Percentiles rank a stretch among this genome's conserved stretches.
These are phyloP conservation scores for Trypethelium eluteriae DNA, from an alignment of 495 filamentous ascomycete species.

Conservation along the genomic window DNA sequence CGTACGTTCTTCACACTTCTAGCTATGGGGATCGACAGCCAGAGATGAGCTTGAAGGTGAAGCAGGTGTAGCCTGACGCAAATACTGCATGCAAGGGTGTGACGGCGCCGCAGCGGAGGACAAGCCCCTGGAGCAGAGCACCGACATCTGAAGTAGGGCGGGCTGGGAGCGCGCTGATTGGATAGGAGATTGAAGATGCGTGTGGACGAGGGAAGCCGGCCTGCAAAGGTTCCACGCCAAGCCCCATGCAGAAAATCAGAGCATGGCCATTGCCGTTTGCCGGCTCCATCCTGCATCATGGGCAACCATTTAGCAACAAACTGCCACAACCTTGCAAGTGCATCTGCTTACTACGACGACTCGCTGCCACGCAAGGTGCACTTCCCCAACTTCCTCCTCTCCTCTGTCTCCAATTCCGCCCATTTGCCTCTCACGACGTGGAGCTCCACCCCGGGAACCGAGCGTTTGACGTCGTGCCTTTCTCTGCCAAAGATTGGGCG, in stretches of 20 bases:
- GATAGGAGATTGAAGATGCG: conserved; percentile 10
- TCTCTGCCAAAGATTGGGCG: too few relatives aligned
- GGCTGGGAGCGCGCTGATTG: conserved; percentile 9
- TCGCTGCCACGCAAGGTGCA: conserved; percentile 7
- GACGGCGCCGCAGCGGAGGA: conserved; percentile 1
- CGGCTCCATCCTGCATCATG: conserved; percentile 11
- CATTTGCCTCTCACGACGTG: conserved; percentile 1
- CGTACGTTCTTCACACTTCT: not conserved
- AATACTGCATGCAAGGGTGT: not conserved
- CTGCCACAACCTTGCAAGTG: conserved; percentile 14
- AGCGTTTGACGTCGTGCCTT: too few relatives aligned
- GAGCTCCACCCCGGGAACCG: not conserved
- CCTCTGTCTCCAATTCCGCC: conserved; percentile 1
- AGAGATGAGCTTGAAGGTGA: not conserved
- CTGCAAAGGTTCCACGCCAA: conserved; percentile 1
- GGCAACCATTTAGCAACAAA: conserved; percentile 12
- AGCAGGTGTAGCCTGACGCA: not conserved
- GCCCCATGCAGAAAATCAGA: conserved; percentile 10
- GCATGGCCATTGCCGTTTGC: conserved; percentile 8
- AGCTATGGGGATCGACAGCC: not conserved
- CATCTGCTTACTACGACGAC: conserved; percentile 10
- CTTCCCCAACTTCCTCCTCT: not conserved
- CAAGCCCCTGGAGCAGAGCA: not conserved
- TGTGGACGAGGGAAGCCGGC: not conserved
- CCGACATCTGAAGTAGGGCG: conserved; percentile 5